Base-by-base conservation (phyloP, 352 stramenopile species). In the Blastocystis sp. region DNA sequence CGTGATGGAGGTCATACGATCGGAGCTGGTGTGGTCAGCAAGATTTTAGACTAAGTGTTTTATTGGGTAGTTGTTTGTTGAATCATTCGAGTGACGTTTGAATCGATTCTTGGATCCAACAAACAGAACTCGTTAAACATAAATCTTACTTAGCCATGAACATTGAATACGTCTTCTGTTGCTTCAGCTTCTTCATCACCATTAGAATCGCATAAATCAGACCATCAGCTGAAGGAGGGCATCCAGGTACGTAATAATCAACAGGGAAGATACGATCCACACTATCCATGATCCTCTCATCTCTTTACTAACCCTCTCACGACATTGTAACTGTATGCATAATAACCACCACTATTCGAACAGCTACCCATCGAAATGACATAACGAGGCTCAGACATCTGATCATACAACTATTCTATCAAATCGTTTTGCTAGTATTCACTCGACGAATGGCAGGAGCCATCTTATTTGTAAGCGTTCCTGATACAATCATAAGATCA, bases 391-490 rank as follows among this genome's bases (percentile, higher is more conserved):
- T 99, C 96, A 0, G 96, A 95, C 96, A 99, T 98, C 91, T 99
- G 96, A 91, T 99, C 96, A 92, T 98, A 98, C 49, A 98, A 92
- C 61, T 92, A 92, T 7, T 21, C 4, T 43, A 86, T 29, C 6
- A 88, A 0, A 58, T 6, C 2, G 35, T 49, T 21, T 29, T 54
- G 0, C 27, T 16, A 56, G 37, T 1, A 69, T 1, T 16, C 54
- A 73, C 59, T 77, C 89, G 95, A 58, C 96, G 92, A 9, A 99
- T 92, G 9, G 96, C 96, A 0, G 96, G 96, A 24, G 96, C 96
- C 96, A 99, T 99, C 90, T 99, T 99, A 92, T 99, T 99, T 83
- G 96, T 98, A 29, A 99, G 90, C 27, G 96, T 99, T 4, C 96
- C 96, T 19, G 96, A 95, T 21, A 99, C 96, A 91, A 99, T 97